These are phyloP conservation scores for Chionographis japonica DNA, from an alignment of 106 monocot genomes.

Conservation along the genomic window DNA sequence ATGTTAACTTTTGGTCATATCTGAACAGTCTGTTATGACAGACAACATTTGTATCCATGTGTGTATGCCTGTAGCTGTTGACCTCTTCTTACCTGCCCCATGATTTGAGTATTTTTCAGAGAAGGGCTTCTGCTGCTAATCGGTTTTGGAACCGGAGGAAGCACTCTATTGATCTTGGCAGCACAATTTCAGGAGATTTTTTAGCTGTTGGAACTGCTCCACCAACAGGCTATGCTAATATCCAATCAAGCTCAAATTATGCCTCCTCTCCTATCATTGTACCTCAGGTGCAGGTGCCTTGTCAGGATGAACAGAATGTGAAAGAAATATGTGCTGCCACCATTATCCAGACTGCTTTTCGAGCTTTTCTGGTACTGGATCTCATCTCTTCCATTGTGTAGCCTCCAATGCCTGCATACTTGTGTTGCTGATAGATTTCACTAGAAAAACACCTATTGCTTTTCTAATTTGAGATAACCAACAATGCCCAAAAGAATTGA, in stretches of 20 bases:
- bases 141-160: background rate
- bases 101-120: background rate
- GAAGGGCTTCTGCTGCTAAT: background rate
- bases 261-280: background rate
- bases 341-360: background rate
- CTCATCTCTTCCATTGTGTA: background rate
- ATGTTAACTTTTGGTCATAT: too few species aligned
- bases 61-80: too few species aligned
- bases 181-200: background rate
- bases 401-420: too few species aligned
- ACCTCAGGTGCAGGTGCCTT: background rate
- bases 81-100: background rate
- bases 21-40: too few species aligned
- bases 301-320: background rate
- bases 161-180: background rate
- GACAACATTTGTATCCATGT: too few species aligned
- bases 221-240: background rate
- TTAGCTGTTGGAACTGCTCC: background rate
- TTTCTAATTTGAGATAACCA: too few species aligned
- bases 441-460: too few species aligned
- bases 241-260: background rate
- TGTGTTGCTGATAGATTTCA: too few species aligned
- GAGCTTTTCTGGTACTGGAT: background rate
- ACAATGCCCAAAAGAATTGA: too few species aligned
- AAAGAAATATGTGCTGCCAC: background rate